Evolutionary conservation across 192 early-diverging fungal species (phyloP).

Genomic region (Kickxella alabastrina): DNA sequence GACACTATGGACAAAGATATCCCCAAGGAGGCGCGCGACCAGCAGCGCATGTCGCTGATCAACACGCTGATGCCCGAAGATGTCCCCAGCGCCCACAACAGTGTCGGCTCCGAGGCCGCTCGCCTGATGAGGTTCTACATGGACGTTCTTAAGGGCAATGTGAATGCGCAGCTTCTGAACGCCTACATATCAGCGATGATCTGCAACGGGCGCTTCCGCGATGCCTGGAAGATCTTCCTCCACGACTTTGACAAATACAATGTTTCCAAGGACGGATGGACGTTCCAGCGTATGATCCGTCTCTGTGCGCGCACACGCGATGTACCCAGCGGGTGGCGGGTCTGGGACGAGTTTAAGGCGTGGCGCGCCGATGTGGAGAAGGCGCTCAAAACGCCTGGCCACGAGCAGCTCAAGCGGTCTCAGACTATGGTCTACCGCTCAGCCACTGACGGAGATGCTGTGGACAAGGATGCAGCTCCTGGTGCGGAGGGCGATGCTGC

Average conservation of each 20-base stretch:
- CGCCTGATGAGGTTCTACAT: constrained; percentile 34
- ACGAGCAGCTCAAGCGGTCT: constrained; percentile 16
- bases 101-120: constrained; percentile 25
- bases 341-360: constrained; percentile 64
- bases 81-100: constrained; percentile 26
- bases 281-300: constrained; percentile 56
- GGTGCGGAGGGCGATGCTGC: constrained; percentile 8
- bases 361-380: constrained; percentile 51
- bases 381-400: constrained; percentile 36
- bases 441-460: neutral
- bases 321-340: constrained; percentile 57
- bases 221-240: constrained; percentile 51
- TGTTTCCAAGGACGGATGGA: constrained; percentile 58
- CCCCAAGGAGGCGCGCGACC: constrained; percentile 8
- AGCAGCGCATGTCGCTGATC: constrained; percentile 17
- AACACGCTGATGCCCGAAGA: constrained; percentile 42
- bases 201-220: constrained; percentile 51
- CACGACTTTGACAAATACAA: constrained; percentile 51
- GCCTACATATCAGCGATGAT: constrained; percentile 59
- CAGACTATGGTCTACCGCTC: constrained; percentile 25
- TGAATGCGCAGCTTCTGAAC: constrained; percentile 57
- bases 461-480: neutral
- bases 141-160: constrained; percentile 32
- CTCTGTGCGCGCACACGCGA: constrained; percentile 61
- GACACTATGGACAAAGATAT: neutral